Evolutionary conservation across 495 filamentous ascomycete species (phyloP), one percentile per base, ranked within the genome.

Genomic region (Penicillium malachiteum): DNA sequence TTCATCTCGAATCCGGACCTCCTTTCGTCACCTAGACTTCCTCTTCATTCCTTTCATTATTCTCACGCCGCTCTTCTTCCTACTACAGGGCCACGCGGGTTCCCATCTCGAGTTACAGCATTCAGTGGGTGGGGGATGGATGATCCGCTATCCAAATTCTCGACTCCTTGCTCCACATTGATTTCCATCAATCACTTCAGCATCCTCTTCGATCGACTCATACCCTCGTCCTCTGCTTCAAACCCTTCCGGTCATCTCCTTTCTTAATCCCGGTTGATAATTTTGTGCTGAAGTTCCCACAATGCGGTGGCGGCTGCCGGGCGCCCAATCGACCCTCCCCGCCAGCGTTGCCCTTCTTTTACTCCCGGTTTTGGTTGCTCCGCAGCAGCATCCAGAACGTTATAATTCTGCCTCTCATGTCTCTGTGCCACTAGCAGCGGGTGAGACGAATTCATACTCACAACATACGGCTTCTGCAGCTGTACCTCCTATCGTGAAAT

Each of bases 251-350:
- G 16, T 18, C 41, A 13, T 38, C 50, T 1, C 7, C 16, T 30
- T 43, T 40, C 40, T 9, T 16, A 38, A 37, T 37, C 48, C 18
- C 34, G 18, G 21, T 26, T 21, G 17, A 48, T 9, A 12, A 14
- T 7, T 21, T n/a, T 6, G 40, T 50, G 60, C 69, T 74, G 72
- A 71, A 62, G 64, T 63, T 62, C 55, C 57, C 70, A 76, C 59
- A 41, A 78, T 78, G 75, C 68, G 75, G 69, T 78, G 75, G 75
- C 72, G 74, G 75, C 70, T 78, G 70, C 68, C 72, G 70, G 74
- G 74, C 69, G 70, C 66, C 65, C 65, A 67, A 61, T 71, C 71
- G 69, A 73, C 71, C 59, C 72, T 78, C 56, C 75, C 75, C 64
- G 72, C 75, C 69, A 76, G 75, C 69, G 73, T 76, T 67, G 74